Conservation (phyloP, 2,329 filamentous ascomycete species). For the Ophiosphaerella herpotricha region DNA sequence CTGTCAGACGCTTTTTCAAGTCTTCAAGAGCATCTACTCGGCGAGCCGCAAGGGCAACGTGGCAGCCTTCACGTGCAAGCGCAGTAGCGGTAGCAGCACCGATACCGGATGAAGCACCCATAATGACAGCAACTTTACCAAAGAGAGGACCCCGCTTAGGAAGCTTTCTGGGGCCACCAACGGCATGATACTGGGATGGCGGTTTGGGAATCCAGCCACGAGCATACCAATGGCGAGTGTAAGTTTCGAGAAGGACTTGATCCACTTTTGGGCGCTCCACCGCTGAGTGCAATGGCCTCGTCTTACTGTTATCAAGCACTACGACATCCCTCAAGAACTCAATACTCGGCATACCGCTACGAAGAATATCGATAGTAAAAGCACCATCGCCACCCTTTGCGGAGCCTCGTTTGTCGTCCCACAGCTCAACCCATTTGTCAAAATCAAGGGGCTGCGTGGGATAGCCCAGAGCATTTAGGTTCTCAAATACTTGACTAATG, state of each 20-base stretch:
- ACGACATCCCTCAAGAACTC: constrained; percentile 73
- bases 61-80: constrained; percentile 71
- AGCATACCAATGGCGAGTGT: constrained; percentile 79
- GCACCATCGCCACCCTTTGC: constrained; percentile 69
- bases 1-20: constrained; percentile 65
- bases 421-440: constrained; percentile 75
- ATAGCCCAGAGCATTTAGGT: constrained; percentile 70
- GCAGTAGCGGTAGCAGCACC: constrained; percentile 74
- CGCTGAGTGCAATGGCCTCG: constrained; percentile 62
- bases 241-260: constrained; percentile 71
- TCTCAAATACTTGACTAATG: constrained; percentile 68
- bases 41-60: constrained; percentile 73
- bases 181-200: constrained; percentile 58
- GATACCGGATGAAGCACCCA: constrained; percentile 78
- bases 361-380: constrained; percentile 79
- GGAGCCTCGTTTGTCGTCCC: constrained; percentile 71
- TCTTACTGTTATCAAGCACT: constrained; percentile 72
- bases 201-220: constrained; percentile 73
- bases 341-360: constrained; percentile 77
- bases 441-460: constrained; percentile 68
- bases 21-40: constrained; percentile 70
- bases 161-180: constrained; percentile 51
- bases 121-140: constrained; percentile 75
- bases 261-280: constrained; percentile 73
- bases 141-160: constrained; percentile 63